Conservation (phyloP, 1,284 basidiomycete species). For the Cutaneotrichosporon sp. region DNA sequence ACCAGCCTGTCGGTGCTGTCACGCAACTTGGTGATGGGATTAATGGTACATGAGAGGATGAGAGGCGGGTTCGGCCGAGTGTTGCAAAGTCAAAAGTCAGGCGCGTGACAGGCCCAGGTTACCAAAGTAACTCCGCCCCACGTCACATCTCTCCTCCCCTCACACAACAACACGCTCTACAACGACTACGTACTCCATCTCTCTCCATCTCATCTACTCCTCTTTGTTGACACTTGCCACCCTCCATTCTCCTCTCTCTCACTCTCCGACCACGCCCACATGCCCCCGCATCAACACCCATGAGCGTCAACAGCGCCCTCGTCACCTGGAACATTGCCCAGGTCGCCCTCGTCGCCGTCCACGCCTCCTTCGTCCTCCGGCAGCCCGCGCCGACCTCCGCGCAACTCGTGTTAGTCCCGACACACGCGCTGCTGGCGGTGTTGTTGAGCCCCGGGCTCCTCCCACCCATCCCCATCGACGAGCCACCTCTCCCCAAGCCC, state of each 20-base stretch:
- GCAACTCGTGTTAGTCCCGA: not conserved
- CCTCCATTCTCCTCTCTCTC: not conserved
- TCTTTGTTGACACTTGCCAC: not conserved
- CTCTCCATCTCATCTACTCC: not conserved
- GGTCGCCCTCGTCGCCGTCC: not conserved
- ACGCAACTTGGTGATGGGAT: not conserved
- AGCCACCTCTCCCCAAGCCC: not conserved
- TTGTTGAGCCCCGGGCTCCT: constrained; percentile 1
- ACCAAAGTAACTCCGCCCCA: too few relatives aligned
- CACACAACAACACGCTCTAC: not conserved
- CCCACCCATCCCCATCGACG: not conserved
- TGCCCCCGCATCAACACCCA: not conserved
- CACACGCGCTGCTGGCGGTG: not conserved
- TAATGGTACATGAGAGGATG: not conserved
- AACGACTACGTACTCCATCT: not conserved
- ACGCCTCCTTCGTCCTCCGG: not conserved
- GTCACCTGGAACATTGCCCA: constrained; percentile 4
- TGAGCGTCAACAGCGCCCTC: constrained; percentile 1
- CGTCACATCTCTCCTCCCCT: too few relatives aligned
- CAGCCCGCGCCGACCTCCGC: not conserved
- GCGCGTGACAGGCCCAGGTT: not conserved
- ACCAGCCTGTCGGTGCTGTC: not conserved
- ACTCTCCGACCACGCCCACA: not conserved
- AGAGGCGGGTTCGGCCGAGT: not conserved
- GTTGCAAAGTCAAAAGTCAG: not conserved